Base-by-base conservation (phyloP, 83 land plant species). In the Diphasiastrum complanatum region DNA sequence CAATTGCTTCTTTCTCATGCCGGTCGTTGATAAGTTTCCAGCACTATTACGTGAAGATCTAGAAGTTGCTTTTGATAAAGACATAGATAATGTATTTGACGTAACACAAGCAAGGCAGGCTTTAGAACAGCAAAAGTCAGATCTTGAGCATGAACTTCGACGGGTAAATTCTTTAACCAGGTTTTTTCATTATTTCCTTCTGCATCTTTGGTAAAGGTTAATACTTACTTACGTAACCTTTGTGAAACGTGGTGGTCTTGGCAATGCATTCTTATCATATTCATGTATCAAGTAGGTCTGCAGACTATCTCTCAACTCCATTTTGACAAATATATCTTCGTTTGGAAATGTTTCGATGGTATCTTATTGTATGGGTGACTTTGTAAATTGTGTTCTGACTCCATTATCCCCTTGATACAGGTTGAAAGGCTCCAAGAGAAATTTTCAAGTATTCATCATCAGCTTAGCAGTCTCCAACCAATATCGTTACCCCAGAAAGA, bases 1-100 rank as follows among this genome's bases (percentile, higher is more conserved):
- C 81, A 92, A 92, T 40, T 92, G 97, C 69, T 92, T 92, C 68
- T 87, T 92, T 57, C 80, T 92, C 18, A 92, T 92, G 97, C 97
- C 97, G 5, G 83, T 92, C 25, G 95, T 92, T 12, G 97, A 92
- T 71, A 85, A 85, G 66, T 79, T 92, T 60, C 97, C 97, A 27
- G 85, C 95, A 10, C 73, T 92, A 25, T 78, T 92, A 4, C 69
- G 97, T 29, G 95, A 92, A 63, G 90, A 92, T 59, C 66, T 92
- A 19, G 95, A 92, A 50, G 72, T 81, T 70, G 87, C 87, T n/a
- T 92, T 92, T 72, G 82, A 79, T 68, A 83, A 84, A 73, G 95
- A 85, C 47, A 19, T 92, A 34, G 97, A 88, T 56, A 79, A 66
- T 65, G 86, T 88, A 6, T 92, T 92, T 62, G 81, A 88, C 67